Conservation (phyloP, 257 asterid genomes). For the Fraxinus excelsior region DNA sequence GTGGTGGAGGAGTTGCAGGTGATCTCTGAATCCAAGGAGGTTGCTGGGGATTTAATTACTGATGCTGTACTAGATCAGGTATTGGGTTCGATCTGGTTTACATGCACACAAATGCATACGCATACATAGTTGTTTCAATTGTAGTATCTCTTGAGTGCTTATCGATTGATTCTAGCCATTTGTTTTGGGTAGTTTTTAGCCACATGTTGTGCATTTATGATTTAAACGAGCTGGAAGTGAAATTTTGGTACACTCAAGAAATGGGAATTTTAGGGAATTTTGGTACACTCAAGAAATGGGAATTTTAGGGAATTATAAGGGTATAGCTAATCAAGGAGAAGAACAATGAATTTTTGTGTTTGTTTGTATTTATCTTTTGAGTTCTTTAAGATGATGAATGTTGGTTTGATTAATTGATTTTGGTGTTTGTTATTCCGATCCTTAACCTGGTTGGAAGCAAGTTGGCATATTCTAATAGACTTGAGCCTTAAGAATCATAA, state of each 20-base stretch:
- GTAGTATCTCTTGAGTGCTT: background rate
- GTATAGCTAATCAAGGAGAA: constrained; percentile 18
- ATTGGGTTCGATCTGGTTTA: constrained; percentile 9
- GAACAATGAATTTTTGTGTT: background rate
- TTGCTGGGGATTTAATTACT: constrained; percentile 80
- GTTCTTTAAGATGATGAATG: background rate
- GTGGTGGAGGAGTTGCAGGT: constrained; percentile 77
- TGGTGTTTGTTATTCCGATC: background rate
- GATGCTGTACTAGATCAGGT: constrained; percentile 95
- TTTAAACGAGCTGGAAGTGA: background rate
- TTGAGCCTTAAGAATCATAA: background rate
- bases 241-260: no score
- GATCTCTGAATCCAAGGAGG: constrained; percentile 86
- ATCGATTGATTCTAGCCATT: background rate
- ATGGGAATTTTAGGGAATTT: no score
- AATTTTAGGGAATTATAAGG: background rate
- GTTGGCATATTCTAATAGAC: background rate
- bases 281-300: background rate
- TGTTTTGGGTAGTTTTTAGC: background rate
- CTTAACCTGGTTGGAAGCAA: no score
- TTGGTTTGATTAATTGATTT: background rate
- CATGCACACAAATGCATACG: no score
- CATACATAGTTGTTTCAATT: background rate
- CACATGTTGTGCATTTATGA: background rate
- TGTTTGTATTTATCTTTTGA: background rate